A percentile compares a stretch with the other conserved stretches of the same genome.
These are phyloP conservation scores for Rauvolfia tetraphylla DNA, from an alignment of 257 asterid genomes.

Conservation along the genomic window DNA sequence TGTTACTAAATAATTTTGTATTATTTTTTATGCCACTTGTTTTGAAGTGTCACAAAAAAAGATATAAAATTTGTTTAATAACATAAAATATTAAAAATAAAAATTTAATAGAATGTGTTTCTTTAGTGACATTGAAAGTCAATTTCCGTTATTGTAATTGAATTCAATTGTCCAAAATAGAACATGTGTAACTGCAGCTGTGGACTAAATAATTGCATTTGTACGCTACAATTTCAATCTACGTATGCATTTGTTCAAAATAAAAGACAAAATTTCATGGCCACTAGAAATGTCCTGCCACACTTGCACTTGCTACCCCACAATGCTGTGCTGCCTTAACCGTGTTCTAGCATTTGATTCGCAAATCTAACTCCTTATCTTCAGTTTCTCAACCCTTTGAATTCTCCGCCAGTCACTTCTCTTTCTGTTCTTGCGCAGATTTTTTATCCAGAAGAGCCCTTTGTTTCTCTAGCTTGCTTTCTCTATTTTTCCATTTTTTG, in stretches of 20 bases:
- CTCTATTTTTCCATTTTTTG: background rate
- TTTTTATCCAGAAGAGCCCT: background rate
- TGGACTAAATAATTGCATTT: too few species aligned
- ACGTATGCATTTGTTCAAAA: background rate
- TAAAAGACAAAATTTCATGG: background rate
- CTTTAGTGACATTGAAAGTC: too few species aligned
- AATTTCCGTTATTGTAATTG: too few species aligned
- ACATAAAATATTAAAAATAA: too few species aligned
- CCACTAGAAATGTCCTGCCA: background rate
- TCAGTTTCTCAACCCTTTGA: background rate
- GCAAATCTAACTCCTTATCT: background rate
- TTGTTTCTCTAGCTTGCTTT: background rate
- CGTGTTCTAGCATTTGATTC: constrained; percentile 1
- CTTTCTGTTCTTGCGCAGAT: background rate
- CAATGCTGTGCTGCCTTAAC: background rate
- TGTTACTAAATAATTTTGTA: too few species aligned
- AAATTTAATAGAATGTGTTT: too few species aligned
- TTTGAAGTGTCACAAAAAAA: too few species aligned
- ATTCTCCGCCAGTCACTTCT: constrained; percentile 11
- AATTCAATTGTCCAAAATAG: too few species aligned
- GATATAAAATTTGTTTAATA: too few species aligned
- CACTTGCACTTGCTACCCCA: background rate
- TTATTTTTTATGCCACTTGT: too few species aligned
- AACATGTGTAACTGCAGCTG: too few species aligned
- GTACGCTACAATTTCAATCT: too few species aligned